A percentile compares a stretch with the other conserved stretches of the same genome.
phyloP scores from a whole-genome alignment of 2,329 filamentous ascomycete genomes.

The Oidium heveae region DNA sequence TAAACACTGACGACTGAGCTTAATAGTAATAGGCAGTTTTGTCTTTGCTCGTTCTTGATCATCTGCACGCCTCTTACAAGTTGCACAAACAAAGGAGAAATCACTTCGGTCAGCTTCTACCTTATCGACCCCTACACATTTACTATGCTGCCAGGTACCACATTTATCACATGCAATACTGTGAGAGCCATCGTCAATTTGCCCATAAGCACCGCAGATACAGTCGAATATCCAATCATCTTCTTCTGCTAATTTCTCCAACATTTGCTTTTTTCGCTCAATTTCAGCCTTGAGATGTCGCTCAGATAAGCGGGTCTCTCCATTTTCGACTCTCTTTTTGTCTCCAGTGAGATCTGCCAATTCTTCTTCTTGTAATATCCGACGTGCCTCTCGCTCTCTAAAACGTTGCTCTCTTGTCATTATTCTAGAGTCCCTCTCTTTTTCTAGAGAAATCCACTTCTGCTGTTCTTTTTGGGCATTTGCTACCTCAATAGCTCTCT shows the following conservation, averaged over 20 bases:
- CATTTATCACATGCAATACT: slow-evolving; percentile 86
- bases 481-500: slow-evolving; percentile 34
- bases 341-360: slow-evolving; percentile 56
- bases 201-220: slow-evolving; percentile 68
- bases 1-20: slow-evolving; percentile 20
- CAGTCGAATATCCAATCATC: slow-evolving; percentile 93
- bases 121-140: slow-evolving; percentile 60
- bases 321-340: slow-evolving; percentile 31
- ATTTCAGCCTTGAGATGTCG: slow-evolving; percentile 62
- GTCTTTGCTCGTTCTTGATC: slow-evolving; percentile 34
- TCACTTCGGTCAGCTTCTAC: slow-evolving; percentile 59
- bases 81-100: slow-evolving; percentile 65
- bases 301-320: slow-evolving; percentile 42
- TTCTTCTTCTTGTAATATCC: slow-evolving; percentile 64
- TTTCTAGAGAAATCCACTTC: slow-evolving; percentile 30
- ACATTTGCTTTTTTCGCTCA: slow-evolving; percentile 50
- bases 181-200: slow-evolving; percentile 83
- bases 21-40: slow-evolving; percentile 30
- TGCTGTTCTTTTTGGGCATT: slow-evolving; percentile 43
- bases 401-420: slow-evolving; percentile 67
- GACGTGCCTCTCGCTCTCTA: slow-evolving; percentile 62
- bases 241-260: slow-evolving; percentile 40
- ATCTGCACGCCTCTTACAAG: slow-evolving; percentile 46
- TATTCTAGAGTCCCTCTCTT: slow-evolving; percentile 55
- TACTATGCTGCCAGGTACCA: slow-evolving; percentile 92